Percentiles rank a stretch among this genome's conserved stretches.
Evolutionary conservation across 2,329 filamentous ascomycete genomes (phyloP).

Genomic region (Alternaria sp.): DNA sequence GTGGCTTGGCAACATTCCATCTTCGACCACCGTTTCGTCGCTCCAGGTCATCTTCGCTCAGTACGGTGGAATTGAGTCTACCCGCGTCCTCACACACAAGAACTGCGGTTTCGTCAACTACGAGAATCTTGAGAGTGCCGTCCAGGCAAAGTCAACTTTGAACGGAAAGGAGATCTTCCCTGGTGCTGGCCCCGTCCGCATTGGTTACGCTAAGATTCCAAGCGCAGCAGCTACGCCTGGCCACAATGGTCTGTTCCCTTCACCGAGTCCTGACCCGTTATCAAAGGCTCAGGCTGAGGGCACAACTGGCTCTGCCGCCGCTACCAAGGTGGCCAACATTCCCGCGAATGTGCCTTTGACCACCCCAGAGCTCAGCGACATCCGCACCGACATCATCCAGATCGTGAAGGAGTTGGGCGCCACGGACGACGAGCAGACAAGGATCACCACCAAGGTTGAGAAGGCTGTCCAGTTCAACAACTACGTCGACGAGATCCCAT

Average conservation of each 20-base stretch:
- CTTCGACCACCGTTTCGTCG: conserved; percentile 94
- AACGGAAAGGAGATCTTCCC: conserved; percentile 99
- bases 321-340: conserved; percentile 40
- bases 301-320: conserved; percentile 45
- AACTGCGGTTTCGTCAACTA: conserved; percentile 99
- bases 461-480: conserved; percentile 75
- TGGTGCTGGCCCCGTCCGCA: conserved; percentile 89
- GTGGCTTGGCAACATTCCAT: conserved; percentile 97
- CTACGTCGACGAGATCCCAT: conserved; percentile 84
- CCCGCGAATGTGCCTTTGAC: conserved; percentile 63
- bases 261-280: conserved; percentile 88
- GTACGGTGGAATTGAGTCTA: conserved; percentile 91
- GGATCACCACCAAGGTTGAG: conserved; percentile 76
- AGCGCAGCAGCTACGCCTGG: conserved; percentile 88
- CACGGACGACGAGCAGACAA: conserved; percentile 74
- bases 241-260: conserved; percentile 84
- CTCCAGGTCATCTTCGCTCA: conserved; percentile 92
- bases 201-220: conserved; percentile 96
- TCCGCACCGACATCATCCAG: conserved; percentile 80
- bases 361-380: conserved; percentile 75
- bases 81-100: conserved; percentile 94
- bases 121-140: conserved; percentile 86
- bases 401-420: conserved; percentile 92
- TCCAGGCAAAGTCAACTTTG: conserved; percentile 83
- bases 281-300: conserved; percentile 57